Percentiles rank a stretch among this genome's conserved stretches.
Conservation (phyloP, 202 grass and related monocot species). For the Setaria viridis region DNA sequence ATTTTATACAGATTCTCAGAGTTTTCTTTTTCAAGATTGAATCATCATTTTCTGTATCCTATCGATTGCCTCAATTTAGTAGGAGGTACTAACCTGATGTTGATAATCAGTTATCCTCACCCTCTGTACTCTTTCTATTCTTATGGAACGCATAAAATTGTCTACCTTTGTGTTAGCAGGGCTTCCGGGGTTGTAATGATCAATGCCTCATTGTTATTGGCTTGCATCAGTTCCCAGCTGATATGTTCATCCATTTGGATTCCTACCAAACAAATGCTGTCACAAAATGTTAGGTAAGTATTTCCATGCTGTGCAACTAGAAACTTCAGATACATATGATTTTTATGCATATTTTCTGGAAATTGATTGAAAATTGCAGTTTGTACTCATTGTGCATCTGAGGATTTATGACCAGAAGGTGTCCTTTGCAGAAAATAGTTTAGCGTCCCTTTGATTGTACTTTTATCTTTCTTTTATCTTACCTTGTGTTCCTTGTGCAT, state of each 20-base stretch:
- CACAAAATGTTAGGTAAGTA: constrained; percentile 15
- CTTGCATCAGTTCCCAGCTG: not conserved
- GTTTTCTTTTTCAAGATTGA: not conserved
- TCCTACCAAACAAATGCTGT: not conserved
- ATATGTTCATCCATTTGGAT: not conserved
- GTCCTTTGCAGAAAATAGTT: not conserved
- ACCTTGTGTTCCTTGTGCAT: not conserved
- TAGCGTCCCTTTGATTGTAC: constrained; percentile 2
- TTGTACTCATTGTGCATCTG: not conserved
- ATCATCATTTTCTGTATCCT: not conserved
- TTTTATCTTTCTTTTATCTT: not conserved
- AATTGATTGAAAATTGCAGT: not conserved
- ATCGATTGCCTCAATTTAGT: not conserved
- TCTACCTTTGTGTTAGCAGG: constrained; percentile 19
- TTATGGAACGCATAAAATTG: constrained; percentile 8
- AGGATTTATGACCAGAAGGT: not conserved
- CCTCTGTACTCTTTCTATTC: constrained; percentile 1
- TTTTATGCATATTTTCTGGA: not conserved
- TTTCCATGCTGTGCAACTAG: not conserved
- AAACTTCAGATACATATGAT: not conserved
- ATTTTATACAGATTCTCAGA: not conserved
- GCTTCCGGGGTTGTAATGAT: not conserved
- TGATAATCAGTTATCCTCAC: not conserved
- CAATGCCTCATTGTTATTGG: not conserved
- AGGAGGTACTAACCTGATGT: not conserved